Conservation (phyloP, 1,139 yeast species). For the Pichia sp. region DNA sequence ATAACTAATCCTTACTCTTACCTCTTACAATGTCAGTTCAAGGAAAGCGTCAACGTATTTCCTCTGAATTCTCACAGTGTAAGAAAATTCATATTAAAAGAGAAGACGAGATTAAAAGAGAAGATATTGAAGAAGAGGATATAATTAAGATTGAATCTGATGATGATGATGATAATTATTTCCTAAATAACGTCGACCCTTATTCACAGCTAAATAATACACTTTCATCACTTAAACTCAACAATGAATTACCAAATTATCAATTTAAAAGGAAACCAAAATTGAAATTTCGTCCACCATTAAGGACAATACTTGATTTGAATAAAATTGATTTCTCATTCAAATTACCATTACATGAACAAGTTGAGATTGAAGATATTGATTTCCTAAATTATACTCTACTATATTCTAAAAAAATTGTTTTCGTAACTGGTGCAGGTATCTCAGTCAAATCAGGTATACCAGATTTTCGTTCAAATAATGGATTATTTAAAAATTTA, state of each 20-base stretch:
- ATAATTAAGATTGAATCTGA: constrained; percentile 1
- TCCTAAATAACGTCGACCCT: neutral
- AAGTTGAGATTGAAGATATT: constrained; percentile 32
- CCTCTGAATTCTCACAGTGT: too few species aligned
- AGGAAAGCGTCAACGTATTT: neutral
- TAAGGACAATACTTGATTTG: constrained; percentile 35
- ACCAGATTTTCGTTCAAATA: constrained; percentile 78
- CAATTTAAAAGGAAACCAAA: constrained; percentile 30
- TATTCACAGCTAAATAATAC: neutral
- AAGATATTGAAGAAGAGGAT: neutral
- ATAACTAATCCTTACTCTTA: too few species aligned
- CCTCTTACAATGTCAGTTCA: neutral
- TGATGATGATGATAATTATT: neutral
- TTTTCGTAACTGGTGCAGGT: constrained; percentile 80
- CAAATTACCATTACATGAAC: constrained; percentile 23
- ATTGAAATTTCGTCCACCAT: constrained; percentile 35
- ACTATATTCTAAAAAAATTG: constrained; percentile 39
- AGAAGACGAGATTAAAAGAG: too few species aligned
- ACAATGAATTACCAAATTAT: constrained; percentile 9
- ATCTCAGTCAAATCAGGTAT: constrained; percentile 86
- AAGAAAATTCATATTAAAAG: too few species aligned
- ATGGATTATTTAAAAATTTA: constrained; percentile 66
- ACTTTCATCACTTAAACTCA: constrained; percentile 3
- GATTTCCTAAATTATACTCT: constrained; percentile 39
- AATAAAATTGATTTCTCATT: constrained; percentile 23